Evolutionary conservation across 2,329 filamentous ascomycete genomes (phyloP), one percentile per base, ranked within the genome.

Genomic region (Diaporthe longicolla): DNA sequence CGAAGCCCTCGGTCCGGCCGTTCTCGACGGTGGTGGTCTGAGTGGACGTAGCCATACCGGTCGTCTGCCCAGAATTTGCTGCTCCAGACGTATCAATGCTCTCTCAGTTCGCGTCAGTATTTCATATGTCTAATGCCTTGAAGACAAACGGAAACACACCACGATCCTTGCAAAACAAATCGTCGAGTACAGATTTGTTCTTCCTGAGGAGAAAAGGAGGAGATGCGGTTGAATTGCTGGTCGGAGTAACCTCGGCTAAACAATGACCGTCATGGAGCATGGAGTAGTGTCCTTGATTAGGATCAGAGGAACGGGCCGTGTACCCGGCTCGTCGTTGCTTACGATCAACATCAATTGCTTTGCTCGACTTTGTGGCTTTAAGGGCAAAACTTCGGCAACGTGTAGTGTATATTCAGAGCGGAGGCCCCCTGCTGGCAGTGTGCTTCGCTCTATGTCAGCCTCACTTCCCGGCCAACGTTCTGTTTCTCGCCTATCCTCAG

Each of bases 11-110:
- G 13, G n/a, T 29, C 29, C 8, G 59, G 40, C 19, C n/a, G 24
- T 26, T 63, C 37, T 58, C 59, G 50, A 57, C 19, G 26, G 43
- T 45, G 29, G 37, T 26, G 24, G 70, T 72, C 8, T 68, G 59
- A 19, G 70, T 58, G 21, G 70, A 43, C 21, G 70, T 58, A 10
- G 59, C 59, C 70, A 72, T 72, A 48, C 15, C 40, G 6, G 21
- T 37, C 19, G 45, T 40, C 6, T 52, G n/a, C 35, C 8, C 61
- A 37, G 29, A 17, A 37, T 11, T 13, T 35, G 21, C 29, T 29
- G 11, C 13, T n/a, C 11, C n/a, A 17, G 61, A 35, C 26, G 6
- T 15, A 17, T 52, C 29, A 17, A 66, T 35, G 13, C 45, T 37
- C 32, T 9, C 26, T 32, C 9, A 15, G 45, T 17, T 45, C 35